Evolutionary conservation across 1,139 yeast species (phyloP).

Genomic region (Martiniozyma asiatica): DNA sequence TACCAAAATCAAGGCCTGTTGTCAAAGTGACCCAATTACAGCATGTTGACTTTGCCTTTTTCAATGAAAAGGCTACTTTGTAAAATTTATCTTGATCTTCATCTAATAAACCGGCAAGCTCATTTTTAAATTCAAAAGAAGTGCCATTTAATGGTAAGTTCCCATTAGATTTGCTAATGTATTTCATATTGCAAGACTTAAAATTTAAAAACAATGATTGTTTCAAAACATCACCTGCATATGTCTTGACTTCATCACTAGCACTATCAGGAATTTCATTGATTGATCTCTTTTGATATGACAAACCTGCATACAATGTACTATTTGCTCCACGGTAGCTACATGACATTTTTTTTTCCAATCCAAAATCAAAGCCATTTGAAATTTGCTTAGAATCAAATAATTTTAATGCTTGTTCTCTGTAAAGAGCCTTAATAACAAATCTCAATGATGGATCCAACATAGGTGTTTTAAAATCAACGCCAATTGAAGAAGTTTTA

Average conservation of each 20-base stretch:
- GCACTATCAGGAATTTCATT: constrained; percentile 34
- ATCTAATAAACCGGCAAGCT: constrained; percentile 16
- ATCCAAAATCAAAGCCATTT: constrained; percentile 26
- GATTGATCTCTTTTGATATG: constrained; percentile 31
- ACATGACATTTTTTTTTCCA: constrained; percentile 19
- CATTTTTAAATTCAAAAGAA: constrained; percentile 15
- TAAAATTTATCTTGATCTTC: constrained; percentile 21
- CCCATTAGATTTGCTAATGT: constrained; percentile 23
- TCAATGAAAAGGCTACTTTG: constrained; percentile 18
- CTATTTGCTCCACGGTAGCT: constrained; percentile 7
- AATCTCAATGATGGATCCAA: constrained; percentile 18
- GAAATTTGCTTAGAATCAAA: constrained; percentile 21
- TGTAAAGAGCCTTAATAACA: constrained; percentile 1
- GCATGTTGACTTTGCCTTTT: constrained; percentile 23
- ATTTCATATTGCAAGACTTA: constrained; percentile 15
- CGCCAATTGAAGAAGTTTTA: constrained; percentile 10
- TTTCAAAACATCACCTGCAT: constrained; percentile 23
- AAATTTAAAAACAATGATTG: constrained; percentile 17
- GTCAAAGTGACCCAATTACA: constrained; percentile 29
- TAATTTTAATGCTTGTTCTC: constrained; percentile 11
- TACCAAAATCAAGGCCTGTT: constrained; percentile 28
- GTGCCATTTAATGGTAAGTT: constrained; percentile 18
- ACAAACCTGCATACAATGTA: constrained; percentile 26
- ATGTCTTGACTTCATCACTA: constrained; percentile 23
- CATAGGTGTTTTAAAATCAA: constrained; percentile 20